Conservation (phyloP, 169 alveolate genomes). For the Perkinsus olseni region DNA sequence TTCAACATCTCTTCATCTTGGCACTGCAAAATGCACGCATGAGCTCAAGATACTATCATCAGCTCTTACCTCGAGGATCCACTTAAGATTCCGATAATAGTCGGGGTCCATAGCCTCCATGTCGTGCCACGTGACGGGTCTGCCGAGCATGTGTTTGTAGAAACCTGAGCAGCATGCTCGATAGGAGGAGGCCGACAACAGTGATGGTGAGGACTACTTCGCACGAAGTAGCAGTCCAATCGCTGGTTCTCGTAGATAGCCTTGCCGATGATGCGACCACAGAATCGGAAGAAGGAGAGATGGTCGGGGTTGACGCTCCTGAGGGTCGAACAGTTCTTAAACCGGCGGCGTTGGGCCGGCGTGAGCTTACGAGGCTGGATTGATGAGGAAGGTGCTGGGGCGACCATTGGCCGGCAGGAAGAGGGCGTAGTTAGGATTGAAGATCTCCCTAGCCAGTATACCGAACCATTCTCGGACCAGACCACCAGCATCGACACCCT, state of each 20-base stretch:
- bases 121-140: slow-evolving; percentile 88
- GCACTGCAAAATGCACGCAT: background rate
- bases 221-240: slow-evolving; percentile 87
- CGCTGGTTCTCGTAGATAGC: slow-evolving; percentile 85
- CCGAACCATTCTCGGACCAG: slow-evolving; percentile 96
- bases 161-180: slow-evolving; percentile 47
- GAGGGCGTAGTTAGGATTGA: slow-evolving; percentile 94
- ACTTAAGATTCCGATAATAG: slow-evolving; percentile 80
- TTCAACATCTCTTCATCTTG: background rate
- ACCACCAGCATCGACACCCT: slow-evolving; percentile 99
- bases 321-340: slow-evolving; percentile 58
- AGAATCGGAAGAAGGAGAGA: slow-evolving; percentile 90
- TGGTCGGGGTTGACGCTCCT: slow-evolving; percentile 88
- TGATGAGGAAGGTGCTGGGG: background rate
- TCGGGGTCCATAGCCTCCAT: slow-evolving; percentile 97
- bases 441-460: slow-evolving; percentile 92
- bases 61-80: background rate
- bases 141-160: slow-evolving; percentile 93
- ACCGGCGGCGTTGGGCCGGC: background rate
- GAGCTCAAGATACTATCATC: background rate
- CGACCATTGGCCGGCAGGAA: slow-evolving; percentile 64
- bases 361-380: background rate
- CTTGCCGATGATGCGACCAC: slow-evolving; percentile 96
- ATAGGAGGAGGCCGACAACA: background rate
- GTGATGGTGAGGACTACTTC: background rate